Percentiles rank a stretch among this genome's conserved stretches.
phyloP scores from a whole-genome alignment of 345 rosid species.

The Eucalyptus marginata region DNA sequence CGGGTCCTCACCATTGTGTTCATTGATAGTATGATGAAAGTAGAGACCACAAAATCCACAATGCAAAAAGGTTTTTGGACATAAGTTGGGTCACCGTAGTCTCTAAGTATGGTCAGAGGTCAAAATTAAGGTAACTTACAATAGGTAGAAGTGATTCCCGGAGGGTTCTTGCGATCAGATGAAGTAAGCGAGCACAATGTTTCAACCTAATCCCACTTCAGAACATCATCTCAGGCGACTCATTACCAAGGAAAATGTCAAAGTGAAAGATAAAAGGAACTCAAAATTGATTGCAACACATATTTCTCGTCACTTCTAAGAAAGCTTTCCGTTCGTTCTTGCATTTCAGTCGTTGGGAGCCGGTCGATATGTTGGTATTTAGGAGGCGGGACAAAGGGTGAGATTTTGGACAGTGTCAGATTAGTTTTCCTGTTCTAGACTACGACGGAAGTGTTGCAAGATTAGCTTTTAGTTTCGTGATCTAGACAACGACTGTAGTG shows the following conservation, averaged over 20 bases:
- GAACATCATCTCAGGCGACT: background rate
- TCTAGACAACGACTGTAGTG: background rate
- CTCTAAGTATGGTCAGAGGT: background rate
- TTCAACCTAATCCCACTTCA: background rate
- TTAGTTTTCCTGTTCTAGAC: background rate
- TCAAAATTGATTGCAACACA: background rate
- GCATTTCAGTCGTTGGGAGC: background rate
- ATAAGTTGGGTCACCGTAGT: background rate
- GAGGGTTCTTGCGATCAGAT: background rate
- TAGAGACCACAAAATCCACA: background rate
- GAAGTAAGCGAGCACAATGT: background rate
- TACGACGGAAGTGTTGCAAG: background rate
- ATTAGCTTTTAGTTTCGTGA: background rate
- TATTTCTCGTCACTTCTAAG: background rate
- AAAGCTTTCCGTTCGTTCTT: background rate
- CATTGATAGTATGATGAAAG: background rate
- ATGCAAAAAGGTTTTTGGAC: background rate
- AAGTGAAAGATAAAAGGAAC: background rate
- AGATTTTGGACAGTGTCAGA: background rate
- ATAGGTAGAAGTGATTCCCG: background rate
- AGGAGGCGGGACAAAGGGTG: background rate
- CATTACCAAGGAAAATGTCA: background rate
- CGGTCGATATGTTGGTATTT: background rate
- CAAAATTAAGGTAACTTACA: background rate
- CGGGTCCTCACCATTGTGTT: background rate